Evolutionary conservation across 1,139 yeast species (phyloP).

Genomic region (Debaryomyces coudertii): DNA sequence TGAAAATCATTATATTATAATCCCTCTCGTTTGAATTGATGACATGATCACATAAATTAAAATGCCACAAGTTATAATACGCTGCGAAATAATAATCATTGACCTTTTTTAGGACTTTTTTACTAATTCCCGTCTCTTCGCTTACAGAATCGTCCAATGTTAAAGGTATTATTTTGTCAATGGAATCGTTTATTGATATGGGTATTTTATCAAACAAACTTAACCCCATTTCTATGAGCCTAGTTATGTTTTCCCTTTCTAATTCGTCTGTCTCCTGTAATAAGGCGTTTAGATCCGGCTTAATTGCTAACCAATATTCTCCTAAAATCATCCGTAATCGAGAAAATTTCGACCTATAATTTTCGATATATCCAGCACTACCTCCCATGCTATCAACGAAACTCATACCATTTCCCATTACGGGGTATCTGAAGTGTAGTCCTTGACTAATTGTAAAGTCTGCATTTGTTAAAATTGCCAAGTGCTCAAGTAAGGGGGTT

Average conservation of each 20-base stretch:
- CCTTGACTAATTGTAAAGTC: constrained; percentile 77
- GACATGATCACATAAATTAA: constrained; percentile 62
- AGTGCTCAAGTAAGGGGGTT: constrained; percentile 68
- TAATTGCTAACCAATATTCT: constrained; percentile 65
- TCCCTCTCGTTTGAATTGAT: constrained; percentile 17
- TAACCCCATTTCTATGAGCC: constrained; percentile 50
- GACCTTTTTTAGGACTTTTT: constrained; percentile 33
- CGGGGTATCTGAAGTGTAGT: constrained; percentile 70
- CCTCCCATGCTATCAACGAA: constrained; percentile 53
- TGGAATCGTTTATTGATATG: constrained; percentile 42
- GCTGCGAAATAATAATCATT: constrained; percentile 64
- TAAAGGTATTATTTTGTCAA: constrained; percentile 47
- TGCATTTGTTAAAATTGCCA: constrained; percentile 68
- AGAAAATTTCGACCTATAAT: constrained; percentile 63
- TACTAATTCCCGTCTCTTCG: constrained; percentile 26
- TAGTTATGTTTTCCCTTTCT: constrained; percentile 22
- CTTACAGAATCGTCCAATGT: constrained; percentile 27
- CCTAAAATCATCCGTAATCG: constrained; percentile 64
- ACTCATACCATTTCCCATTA: constrained; percentile 71
- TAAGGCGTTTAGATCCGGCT: constrained; percentile 48
- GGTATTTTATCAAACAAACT: constrained; percentile 68
- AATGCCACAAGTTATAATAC: constrained; percentile 77
- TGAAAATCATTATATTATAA: constrained; percentile 34
- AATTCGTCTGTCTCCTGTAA: constrained; percentile 30
- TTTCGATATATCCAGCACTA: constrained; percentile 51